Conservation (phyloP, 805 yeast species). For the Kazachstania martiniae region DNA sequence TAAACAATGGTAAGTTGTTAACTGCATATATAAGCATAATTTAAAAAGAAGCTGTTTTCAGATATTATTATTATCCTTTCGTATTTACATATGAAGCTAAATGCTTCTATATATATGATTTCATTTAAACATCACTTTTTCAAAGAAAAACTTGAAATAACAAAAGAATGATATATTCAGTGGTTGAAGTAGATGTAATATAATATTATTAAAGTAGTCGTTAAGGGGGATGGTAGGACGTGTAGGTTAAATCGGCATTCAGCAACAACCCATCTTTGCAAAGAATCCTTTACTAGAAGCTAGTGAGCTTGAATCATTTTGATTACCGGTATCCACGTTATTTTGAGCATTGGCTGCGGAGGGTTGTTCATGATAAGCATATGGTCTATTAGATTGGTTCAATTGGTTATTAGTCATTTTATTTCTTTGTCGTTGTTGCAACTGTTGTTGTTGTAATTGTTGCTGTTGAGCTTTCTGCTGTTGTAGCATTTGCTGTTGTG, state of each 20-base stretch:
- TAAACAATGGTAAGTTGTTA: no score
- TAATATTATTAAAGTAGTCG: no score
- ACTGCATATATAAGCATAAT: no score
- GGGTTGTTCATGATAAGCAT: conserved; percentile 14
- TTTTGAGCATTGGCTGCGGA: conserved; percentile 7
- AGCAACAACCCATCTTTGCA: conserved; percentile 28
- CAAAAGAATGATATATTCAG: no score
- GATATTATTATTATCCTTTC: neutral
- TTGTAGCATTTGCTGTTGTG: conserved; percentile 19
- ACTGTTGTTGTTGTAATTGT: conserved; percentile 8
- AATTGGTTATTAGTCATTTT: conserved; percentile 3
- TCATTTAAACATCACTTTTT: no score
- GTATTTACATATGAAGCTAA: neutral
- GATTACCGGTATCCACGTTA: neutral
- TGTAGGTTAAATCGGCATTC: no score
- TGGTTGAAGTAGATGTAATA: no score
- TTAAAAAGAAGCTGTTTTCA: no score
- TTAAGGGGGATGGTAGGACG: no score
- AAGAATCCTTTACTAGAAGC: conserved; percentile 25
- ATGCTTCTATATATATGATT: neutral
- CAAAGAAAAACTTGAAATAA: neutral
- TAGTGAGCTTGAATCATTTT: conserved; percentile 9
- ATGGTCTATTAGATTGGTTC: conserved; percentile 4
- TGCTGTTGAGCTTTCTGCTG: conserved; percentile 6
- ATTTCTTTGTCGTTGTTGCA: conserved; percentile 5